Base-by-base conservation (phyloP, 176 grass and related monocot genomes). In the Saccharum officinarum region DNA sequence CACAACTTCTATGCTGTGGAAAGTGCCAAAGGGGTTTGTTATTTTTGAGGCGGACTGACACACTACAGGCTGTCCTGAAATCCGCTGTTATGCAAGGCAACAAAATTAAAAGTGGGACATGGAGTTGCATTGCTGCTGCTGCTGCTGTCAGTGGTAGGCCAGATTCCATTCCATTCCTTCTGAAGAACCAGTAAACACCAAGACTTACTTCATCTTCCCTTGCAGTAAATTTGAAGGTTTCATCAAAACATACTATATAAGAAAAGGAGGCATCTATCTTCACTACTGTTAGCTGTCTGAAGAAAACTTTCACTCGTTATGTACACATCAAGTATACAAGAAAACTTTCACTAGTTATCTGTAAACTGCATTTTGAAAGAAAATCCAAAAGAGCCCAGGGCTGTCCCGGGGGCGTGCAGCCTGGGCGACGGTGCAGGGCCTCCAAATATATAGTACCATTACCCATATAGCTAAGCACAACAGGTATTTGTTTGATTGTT, bases 1-100 rank as follows among this genome's bases (percentile, higher is more conserved):
- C 28, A 65, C 16, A 68, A 86, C 41, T 86, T 86, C 88, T 52
- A 82, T 82, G 71, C 65, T 37, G 71, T 82, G 83, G 71, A 86
- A 89, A 82, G 71, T 66, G 71, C 83, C 78, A 82, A 86, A 86
- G 77, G 64, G 77, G 42, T 86, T 82, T 34, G 78, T 86, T 86
- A 82, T 77, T 82, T 71, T 77, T 75, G 16, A 82, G 71, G 70
- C 52, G 82, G 70, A 3, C 59, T 61, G 57, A 59, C 54, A 62
- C 59, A 62, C 22, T n/a, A 86, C 78, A 77, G 64, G 49, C 83
- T 50, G 83, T 72, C 31, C 82, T 89, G 72, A 71, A 71, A 82
- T 65, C 64, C 64, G 81, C 83, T 82, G 78, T 86, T 67, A 42
- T 25, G 22, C 7, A 77, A 86, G 71, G n/a, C 42, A 86, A 64